These are phyloP conservation scores for Dictyostelium firmibasis DNA, from an alignment of 78 protist genomes.

Conservation along the genomic window DNA sequence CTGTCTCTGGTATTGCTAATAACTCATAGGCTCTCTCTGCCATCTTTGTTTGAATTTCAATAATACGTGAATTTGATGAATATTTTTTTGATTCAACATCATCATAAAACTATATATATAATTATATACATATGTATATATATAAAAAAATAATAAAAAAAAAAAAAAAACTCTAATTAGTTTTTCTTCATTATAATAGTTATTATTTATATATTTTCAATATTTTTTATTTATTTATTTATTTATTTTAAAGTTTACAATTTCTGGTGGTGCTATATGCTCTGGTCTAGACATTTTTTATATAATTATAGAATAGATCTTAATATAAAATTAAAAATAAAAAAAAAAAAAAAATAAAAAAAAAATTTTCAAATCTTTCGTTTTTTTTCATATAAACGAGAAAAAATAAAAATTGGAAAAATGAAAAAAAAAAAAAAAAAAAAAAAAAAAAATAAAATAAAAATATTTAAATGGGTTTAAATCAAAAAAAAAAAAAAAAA, in stretches of 20 bases:
- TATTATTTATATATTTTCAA: too few relatives aligned
- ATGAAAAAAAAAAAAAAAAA: too few relatives aligned
- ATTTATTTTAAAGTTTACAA: conserved; percentile 62
- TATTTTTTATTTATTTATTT: too few relatives aligned
- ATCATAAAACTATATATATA: conserved; percentile 60
- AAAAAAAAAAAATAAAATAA: too few relatives aligned
- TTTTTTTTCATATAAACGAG: too few relatives aligned
- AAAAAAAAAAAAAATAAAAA: too few relatives aligned
- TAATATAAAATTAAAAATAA: too few relatives aligned
- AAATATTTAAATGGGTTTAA: too few relatives aligned
- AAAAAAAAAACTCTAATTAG: not conserved
- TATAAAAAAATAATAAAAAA: not conserved
- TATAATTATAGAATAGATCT: not conserved
- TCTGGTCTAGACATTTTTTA: conserved; percentile 76
- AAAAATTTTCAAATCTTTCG: too few relatives aligned
- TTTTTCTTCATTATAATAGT: not conserved
- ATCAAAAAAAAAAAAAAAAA: too few relatives aligned
- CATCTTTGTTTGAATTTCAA: conserved; percentile 92
- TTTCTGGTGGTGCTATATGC: conserved; percentile 85
- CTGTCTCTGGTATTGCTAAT: conserved; percentile 78
- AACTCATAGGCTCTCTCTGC: conserved; percentile 96
- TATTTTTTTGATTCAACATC: conserved; percentile 77
- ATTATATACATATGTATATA: not conserved
- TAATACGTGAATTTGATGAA: conserved; percentile 89
- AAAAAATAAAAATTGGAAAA: too few relatives aligned